Conservation (phyloP, 2,329 filamentous ascomycete genomes). For the Colletotrichum lupini region DNA sequence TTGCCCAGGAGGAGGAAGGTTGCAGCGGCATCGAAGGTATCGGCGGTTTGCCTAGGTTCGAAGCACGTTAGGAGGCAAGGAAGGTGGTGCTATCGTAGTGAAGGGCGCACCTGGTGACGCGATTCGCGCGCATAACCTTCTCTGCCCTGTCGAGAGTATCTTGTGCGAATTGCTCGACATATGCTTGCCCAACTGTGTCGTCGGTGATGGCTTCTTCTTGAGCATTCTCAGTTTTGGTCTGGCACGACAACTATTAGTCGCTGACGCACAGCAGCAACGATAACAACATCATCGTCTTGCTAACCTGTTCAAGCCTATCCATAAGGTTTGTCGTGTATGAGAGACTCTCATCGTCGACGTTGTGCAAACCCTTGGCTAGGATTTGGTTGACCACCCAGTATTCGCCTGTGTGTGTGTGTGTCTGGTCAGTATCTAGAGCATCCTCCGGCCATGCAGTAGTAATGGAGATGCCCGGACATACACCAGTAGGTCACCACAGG, state of each 20-base stretch:
- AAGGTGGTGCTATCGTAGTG: neutral
- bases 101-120: conserved; percentile 70
- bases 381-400: conserved; percentile 96
- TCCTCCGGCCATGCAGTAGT: neutral
- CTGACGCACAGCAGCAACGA: neutral
- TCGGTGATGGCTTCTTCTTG: conserved; percentile 87
- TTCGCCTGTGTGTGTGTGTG: conserved; percentile 67
- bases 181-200: conserved; percentile 87
- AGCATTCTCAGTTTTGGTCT: conserved; percentile 79
- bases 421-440: neutral
- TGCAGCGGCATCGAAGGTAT: conserved; percentile 91
- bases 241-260: conserved; percentile 31
- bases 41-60: conserved; percentile 80
- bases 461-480: conserved; percentile 57
- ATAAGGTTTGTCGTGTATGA: conserved; percentile 86
- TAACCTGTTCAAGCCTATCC: conserved; percentile 87
- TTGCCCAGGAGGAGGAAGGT: conserved; percentile 91
- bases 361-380: conserved; percentile 82
- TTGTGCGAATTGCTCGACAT: conserved; percentile 92
- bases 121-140: conserved; percentile 82
- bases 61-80: neutral
- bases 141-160: conserved; percentile 90
- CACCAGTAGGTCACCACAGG: conserved; percentile 96
- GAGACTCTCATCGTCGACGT: conserved; percentile 79
- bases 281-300: conserved; percentile 24